These are phyloP conservation scores for Sugiyamaella qingdaonensis DNA, from an alignment of 805 yeast genomes.

Conservation along the genomic window DNA sequence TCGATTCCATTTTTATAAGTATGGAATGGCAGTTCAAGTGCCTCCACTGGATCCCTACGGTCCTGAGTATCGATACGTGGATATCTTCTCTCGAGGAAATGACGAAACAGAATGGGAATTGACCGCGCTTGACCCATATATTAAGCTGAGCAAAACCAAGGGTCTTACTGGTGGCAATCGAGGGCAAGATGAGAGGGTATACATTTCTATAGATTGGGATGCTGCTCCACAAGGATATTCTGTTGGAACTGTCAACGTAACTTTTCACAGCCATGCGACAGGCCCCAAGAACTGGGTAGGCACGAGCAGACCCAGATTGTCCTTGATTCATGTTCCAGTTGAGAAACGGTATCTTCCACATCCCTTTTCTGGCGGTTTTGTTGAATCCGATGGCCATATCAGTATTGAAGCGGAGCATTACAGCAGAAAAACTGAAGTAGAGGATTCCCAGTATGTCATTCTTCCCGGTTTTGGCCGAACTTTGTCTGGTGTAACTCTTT, in stretches of 20 bases:
- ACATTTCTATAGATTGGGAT: conserved; percentile 11
- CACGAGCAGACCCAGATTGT: neutral
- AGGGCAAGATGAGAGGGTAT: conserved; percentile 2
- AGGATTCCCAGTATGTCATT: conserved; percentile 9
- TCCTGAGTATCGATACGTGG: conserved; percentile 8
- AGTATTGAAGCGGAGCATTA: conserved; percentile 17
- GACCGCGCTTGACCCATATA: conserved; percentile 5
- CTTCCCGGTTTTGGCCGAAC: conserved; percentile 13
- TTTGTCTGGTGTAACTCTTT: conserved; percentile 17
- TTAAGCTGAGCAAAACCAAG: conserved; percentile 3
- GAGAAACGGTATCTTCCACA: conserved; percentile 2
- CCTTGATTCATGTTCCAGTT: conserved; percentile 8
- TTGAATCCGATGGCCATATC: conserved; percentile 17
- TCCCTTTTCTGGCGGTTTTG: conserved; percentile 13
- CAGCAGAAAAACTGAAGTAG: neutral
- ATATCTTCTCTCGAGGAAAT: conserved; percentile 11
- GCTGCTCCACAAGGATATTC: conserved; percentile 3
- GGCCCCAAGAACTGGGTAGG: conserved; percentile 3
- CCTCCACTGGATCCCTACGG: conserved; percentile 11
- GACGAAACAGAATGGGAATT: conserved; percentile 9
- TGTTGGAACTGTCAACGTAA: neutral
- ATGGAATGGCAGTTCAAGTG: conserved; percentile 5
- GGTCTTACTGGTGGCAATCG: conserved; percentile 6
- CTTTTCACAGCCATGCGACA: neutral
- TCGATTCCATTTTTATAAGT: conserved; percentile 4